phyloP scores from a whole-genome alignment of 2,329 filamentous ascomycete species.

The Volutella citrinella region DNA sequence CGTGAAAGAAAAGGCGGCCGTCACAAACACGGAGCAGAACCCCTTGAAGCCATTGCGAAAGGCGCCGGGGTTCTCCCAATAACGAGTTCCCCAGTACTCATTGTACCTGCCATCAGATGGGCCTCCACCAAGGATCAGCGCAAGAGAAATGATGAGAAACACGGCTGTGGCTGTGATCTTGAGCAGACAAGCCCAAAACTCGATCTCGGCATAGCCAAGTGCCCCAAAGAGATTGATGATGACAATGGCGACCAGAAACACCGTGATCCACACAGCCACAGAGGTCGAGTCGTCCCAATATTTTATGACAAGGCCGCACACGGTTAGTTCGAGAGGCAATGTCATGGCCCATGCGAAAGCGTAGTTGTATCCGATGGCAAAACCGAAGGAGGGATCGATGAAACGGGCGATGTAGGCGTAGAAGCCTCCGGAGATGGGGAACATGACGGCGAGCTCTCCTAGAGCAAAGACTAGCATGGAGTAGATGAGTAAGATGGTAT shows the following conservation, averaged over 20 bases:
- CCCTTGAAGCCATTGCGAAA: slow-evolving; percentile 69
- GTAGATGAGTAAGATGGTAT: too few species aligned
- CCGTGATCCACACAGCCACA: slow-evolving; percentile 47
- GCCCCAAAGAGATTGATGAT: slow-evolving; percentile 52
- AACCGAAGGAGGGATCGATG: slow-evolving; percentile 56
- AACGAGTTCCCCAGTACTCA: slow-evolving; percentile 37
- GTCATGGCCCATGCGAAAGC: slow-evolving; percentile 44
- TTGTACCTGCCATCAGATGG: slow-evolving; percentile 36
- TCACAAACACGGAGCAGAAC: slow-evolving; percentile 65
- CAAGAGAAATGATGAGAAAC: slow-evolving; percentile 57
- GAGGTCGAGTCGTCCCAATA: slow-evolving; percentile 46
- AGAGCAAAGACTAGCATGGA: too few species aligned
- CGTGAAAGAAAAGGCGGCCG: slow-evolving; percentile 63
- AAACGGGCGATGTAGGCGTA: slow-evolving; percentile 57
- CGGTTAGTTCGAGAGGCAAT: slow-evolving; percentile 46
- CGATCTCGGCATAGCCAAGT: slow-evolving; percentile 45
- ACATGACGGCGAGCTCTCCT: too few species aligned
- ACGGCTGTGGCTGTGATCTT: slow-evolving; percentile 54
- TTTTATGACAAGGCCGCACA: slow-evolving; percentile 44
- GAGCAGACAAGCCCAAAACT: slow-evolving; percentile 56
- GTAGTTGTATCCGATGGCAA: slow-evolving; percentile 42
- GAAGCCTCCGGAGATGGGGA: slow-evolving; percentile 58
- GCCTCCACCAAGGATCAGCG: slow-evolving; percentile 55
- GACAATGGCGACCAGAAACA: slow-evolving; percentile 46
- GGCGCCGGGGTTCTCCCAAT: slow-evolving; percentile 32